Evolutionary conservation across 176 grass and related monocot species (phyloP), one percentile per base, ranked within the genome.

Genomic region (Avena atlantica): DNA sequence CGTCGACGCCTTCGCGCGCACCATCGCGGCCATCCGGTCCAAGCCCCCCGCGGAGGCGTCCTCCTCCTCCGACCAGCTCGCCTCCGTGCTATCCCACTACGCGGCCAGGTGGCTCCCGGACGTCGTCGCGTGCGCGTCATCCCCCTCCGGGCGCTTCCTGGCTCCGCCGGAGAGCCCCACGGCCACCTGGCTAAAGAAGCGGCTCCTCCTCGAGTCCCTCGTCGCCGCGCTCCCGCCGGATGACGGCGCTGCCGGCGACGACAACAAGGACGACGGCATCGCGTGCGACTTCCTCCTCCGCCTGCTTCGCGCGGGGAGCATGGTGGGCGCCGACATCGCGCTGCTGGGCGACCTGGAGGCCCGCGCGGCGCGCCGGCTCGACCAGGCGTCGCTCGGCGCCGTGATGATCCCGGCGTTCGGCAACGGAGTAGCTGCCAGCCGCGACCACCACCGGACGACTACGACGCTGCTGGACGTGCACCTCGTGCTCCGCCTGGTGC

Each of bases 21-120:
- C 96, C 42, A 83, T 98, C 70, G 87, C 92, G 1, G 92, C 89
- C 51, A 85, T 94, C 9, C 94, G 90, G 84, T 85, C 91, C 50
- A 95, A 90, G 87, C 51, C 88, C 48, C 23, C 67, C 29, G 64
- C 65, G 2, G 65, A 71, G 24, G 59, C 90, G 90, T 0, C 92
- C 0, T 71, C 81, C 0, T 71, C 81, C 65, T 58, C 93, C 0
- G 92, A 98, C 79, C 85, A 88, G 67, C 90, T 98, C 45, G 88
- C 93, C 48, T 87, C 91, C n/a, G 89, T 98, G 72, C 82, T 95
- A 23, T 98, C 95, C 17, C 89, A 92, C 85, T 98, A 98, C 69
- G 93, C 95, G 20, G 87, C 93, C 16, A 42, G 90, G 74, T 98
- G 95, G 95, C 91, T 98, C 69, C 95, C 95, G 6, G 95, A 98